These are phyloP conservation scores for Tolypocladium album DNA, from an alignment of 2,329 filamentous ascomycete species.

Conservation along the genomic window DNA sequence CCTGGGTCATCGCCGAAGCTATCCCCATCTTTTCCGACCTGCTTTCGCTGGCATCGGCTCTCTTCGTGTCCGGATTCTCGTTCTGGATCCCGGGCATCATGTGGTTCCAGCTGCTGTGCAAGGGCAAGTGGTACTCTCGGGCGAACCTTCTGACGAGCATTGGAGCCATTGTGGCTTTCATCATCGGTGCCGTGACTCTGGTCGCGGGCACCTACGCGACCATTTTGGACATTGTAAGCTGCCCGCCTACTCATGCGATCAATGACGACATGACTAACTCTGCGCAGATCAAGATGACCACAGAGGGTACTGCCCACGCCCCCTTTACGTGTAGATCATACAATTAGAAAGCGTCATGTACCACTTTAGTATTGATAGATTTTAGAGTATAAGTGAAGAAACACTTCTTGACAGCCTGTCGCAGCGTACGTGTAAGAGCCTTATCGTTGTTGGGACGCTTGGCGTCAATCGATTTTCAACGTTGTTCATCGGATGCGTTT, in stretches of 20 bases:
- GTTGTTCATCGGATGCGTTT: not conserved
- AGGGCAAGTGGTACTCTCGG: conserved; percentile 11
- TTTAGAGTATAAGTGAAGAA: not conserved
- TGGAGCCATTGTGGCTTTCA: conserved; percentile 14
- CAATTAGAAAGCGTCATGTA: not conserved
- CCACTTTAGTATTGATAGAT: not conserved
- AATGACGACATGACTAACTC: too few relatives aligned
- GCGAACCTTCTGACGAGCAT: conserved; percentile 14
- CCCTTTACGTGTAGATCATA: conserved; percentile 9
- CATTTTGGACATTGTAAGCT: conserved; percentile 12
- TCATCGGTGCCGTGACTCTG: conserved; percentile 15
- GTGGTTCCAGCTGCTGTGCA: conserved; percentile 11
- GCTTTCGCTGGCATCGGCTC: conserved; percentile 39
- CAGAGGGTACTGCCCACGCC: conserved; percentile 5
- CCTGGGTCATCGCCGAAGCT: conserved; percentile 60
- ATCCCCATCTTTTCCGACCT: conserved; percentile 63
- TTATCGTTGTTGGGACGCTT: not conserved
- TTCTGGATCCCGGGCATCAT: conserved; percentile 12
- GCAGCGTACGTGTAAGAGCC: too few relatives aligned
- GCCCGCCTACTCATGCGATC: too few relatives aligned
- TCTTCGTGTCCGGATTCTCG: conserved; percentile 30
- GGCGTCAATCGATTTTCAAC: not conserved
- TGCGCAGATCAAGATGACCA: conserved; percentile 7
- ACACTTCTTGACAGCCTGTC: not conserved
- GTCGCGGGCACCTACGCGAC: conserved; percentile 18